Evolutionary conservation across 495 filamentous ascomycete genomes (phyloP).

Genomic region (Annulohypoxylon maeteangense): DNA sequence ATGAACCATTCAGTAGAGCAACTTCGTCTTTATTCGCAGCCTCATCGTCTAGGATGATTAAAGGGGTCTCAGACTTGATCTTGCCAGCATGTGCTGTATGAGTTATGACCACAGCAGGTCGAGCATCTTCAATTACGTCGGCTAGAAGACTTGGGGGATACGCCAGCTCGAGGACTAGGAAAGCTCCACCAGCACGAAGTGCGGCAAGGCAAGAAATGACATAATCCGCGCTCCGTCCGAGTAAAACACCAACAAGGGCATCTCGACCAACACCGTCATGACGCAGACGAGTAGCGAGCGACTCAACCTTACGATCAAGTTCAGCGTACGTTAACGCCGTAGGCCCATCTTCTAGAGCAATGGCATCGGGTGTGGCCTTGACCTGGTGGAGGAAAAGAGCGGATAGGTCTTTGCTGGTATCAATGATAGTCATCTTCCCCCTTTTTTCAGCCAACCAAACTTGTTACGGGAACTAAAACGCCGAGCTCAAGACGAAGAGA

Average conservation of each 20-base stretch:
- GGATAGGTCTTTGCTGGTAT: conserved; percentile 70
- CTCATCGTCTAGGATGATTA: conserved; percentile 66
- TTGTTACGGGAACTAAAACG: background rate
- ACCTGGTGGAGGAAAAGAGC: conserved; percentile 69
- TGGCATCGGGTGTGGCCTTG: conserved; percentile 64
- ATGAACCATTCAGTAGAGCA: conserved; percentile 47
- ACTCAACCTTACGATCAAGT: conserved; percentile 66
- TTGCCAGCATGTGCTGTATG: conserved; percentile 63
- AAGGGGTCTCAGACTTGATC: conserved; percentile 64
- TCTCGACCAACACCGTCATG: conserved; percentile 67
- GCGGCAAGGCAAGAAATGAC: conserved; percentile 75
- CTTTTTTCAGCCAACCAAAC: conserved; percentile 10
- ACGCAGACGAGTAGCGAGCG: conserved; percentile 65
- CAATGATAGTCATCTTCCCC: conserved; percentile 64
- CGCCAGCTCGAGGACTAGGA: conserved; percentile 74
- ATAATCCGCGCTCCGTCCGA: conserved; percentile 74
- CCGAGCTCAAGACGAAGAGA: background rate
- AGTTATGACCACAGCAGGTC: conserved; percentile 70
- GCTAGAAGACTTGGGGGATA: conserved; percentile 72
- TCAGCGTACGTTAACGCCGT: conserved; percentile 68
- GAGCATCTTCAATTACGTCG: conserved; percentile 74
- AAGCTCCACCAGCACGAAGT: conserved; percentile 74
- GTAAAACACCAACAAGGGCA: conserved; percentile 70
- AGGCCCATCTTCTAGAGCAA: conserved; percentile 70
- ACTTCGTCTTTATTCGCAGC: conserved; percentile 37